Conservation (phyloP, 768 basidiomycete genomes). For the Xerocomellus dryophilus region DNA sequence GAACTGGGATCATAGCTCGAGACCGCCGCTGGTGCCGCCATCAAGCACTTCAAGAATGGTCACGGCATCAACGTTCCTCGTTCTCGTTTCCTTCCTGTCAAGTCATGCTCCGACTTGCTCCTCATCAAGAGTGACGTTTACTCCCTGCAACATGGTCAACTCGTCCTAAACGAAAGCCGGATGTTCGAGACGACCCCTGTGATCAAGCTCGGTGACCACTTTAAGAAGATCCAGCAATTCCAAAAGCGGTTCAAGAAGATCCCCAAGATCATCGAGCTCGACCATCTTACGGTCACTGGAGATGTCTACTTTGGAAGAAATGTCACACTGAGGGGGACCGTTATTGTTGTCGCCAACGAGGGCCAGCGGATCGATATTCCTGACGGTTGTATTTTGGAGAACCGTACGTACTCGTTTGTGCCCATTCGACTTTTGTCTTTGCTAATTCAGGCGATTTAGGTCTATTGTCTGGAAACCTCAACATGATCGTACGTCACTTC, state of each 20-base stretch:
- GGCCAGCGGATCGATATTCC: slow-evolving; percentile 73
- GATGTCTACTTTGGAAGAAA: slow-evolving; percentile 68
- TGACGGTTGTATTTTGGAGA: slow-evolving; percentile 70
- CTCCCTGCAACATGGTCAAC: slow-evolving; percentile 63
- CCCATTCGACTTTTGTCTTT: slow-evolving; percentile 1
- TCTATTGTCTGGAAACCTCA: slow-evolving; percentile 71
- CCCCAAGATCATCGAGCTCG: slow-evolving; percentile 68
- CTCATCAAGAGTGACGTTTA: slow-evolving; percentile 70
- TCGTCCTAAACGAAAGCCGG: slow-evolving; percentile 56
- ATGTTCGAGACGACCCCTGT: slow-evolving; percentile 67
- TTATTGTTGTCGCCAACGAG: slow-evolving; percentile 76
- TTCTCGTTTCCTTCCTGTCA: slow-evolving; percentile 66
- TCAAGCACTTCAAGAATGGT: slow-evolving; percentile 65
- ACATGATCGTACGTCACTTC: slow-evolving; percentile 55
- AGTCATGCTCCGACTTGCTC: slow-evolving; percentile 60
- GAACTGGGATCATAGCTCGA: slow-evolving; percentile 45
- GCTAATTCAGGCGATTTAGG: slow-evolving; percentile 34
- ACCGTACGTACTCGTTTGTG: slow-evolving; percentile 40
- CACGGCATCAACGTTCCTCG: slow-evolving; percentile 75
- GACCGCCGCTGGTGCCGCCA: slow-evolving; percentile 73
- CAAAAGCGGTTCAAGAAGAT: slow-evolving; percentile 77
- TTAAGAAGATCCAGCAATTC: slow-evolving; percentile 72
- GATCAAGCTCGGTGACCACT: slow-evolving; percentile 74
- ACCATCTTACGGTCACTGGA: slow-evolving; percentile 71
- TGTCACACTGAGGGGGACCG: slow-evolving; percentile 61